Evolutionary conservation across 2,329 filamentous ascomycete species (phyloP).

Genomic region (Ceratocystis diversiconidia): DNA sequence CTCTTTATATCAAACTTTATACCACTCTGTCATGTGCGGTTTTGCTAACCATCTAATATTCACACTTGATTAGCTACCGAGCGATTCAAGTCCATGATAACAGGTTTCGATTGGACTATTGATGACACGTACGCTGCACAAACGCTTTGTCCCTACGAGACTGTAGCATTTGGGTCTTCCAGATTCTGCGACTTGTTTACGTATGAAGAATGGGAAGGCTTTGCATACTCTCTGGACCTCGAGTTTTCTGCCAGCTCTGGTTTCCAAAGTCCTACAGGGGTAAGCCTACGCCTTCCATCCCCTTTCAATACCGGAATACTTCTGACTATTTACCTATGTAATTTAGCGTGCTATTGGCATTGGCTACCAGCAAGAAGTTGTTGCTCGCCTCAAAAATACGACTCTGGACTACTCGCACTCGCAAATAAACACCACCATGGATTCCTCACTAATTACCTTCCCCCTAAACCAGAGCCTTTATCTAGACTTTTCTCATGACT

Average conservation of each 20-base stretch:
- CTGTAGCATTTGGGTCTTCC: constrained; percentile 60
- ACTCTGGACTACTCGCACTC: constrained; percentile 43
- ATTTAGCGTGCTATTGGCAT: constrained; percentile 52
- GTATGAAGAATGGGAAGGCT: constrained; percentile 58
- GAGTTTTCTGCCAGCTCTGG: constrained; percentile 46
- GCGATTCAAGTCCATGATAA: constrained; percentile 42
- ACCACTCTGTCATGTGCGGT: neutral
- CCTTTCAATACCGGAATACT: neutral
- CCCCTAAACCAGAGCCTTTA: constrained; percentile 60
- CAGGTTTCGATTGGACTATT: constrained; percentile 48
- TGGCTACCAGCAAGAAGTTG: constrained; percentile 57
- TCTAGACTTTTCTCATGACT: constrained; percentile 67
- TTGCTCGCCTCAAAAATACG: constrained; percentile 56
- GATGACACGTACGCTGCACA: constrained; percentile 53
- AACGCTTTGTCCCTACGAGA: constrained; percentile 63
- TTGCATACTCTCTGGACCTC: constrained; percentile 57
- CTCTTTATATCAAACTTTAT: neutral
- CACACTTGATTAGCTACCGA: constrained; percentile 33
- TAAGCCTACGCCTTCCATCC: constrained; percentile 24
- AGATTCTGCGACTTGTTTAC: constrained; percentile 62
- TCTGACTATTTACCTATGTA: constrained; percentile 22
- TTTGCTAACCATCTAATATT: too few species aligned
- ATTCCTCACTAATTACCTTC: constrained; percentile 54
- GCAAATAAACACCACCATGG: constrained; percentile 55
- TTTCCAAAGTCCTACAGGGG: constrained; percentile 50